Evolutionary conservation across 768 basidiomycete species (phyloP).

Genomic region (Pleurotus tuoliensis): DNA sequence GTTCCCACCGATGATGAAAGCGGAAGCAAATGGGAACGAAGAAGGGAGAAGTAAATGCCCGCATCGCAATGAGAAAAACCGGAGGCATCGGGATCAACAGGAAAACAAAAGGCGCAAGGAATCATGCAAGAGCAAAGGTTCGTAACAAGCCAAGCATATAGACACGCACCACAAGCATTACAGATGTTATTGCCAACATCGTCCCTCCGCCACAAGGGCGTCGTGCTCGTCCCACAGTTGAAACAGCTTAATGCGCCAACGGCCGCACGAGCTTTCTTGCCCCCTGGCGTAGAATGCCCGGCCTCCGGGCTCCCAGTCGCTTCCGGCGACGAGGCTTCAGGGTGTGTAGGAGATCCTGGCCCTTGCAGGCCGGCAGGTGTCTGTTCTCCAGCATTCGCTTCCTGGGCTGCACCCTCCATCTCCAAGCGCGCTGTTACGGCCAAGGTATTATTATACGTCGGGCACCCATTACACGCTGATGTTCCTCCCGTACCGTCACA

Average conservation of each 20-base stretch:
- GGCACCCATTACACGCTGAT: conserved; percentile 90
- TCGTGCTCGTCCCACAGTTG: conserved; percentile 86
- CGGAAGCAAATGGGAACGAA: conserved; percentile 3
- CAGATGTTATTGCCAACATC: conserved; percentile 92
- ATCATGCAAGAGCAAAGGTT: conserved; percentile 1
- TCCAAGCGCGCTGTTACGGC: conserved; percentile 39
- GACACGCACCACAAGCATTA: conserved; percentile 86
- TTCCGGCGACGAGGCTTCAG: conserved; percentile 21
- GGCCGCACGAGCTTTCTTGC: conserved; percentile 32
- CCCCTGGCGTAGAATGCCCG: conserved; percentile 24
- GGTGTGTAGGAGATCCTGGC: conserved; percentile 8
- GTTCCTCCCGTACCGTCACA: conserved; percentile 98
- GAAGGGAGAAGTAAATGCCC: conserved; percentile 5
- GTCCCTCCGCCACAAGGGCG: conserved; percentile 87
- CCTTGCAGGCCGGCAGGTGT: background rate
- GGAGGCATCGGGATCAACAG: background rate
- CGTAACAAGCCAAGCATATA: background rate
- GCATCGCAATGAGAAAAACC: background rate
- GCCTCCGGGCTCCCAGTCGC: conserved; percentile 30
- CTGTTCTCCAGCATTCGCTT: background rate
- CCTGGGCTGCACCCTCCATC: conserved; percentile 20
- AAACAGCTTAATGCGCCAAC: conserved; percentile 82
- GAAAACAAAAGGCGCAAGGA: conserved; percentile 5
- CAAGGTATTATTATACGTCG: conserved; percentile 89
- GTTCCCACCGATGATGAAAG: conserved; percentile 3